Percentiles rank a stretch among this genome's conserved stretches.
phyloP scores from a whole-genome alignment of 2,329 filamentous ascomycete genomes.

The Clonostachys rosea region DNA sequence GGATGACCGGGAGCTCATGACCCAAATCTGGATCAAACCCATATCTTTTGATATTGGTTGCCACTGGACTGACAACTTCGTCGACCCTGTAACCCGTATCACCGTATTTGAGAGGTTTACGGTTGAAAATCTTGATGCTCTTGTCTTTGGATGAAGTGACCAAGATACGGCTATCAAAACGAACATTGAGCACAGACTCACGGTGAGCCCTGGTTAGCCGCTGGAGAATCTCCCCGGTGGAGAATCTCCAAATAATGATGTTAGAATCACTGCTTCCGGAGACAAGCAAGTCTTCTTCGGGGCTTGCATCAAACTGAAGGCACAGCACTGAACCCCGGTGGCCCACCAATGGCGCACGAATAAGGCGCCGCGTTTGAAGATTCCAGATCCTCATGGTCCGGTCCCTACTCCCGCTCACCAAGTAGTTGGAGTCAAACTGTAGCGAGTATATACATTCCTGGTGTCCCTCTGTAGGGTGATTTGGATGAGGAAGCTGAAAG shows the following conservation, averaged over 20 bases:
- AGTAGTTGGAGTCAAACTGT: conserved; percentile 78
- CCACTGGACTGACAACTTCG: conserved; percentile 43
- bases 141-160: conserved; percentile 98
- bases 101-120: conserved; percentile 58
- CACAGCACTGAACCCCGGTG: conserved; percentile 88
- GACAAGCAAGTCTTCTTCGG: conserved; percentile 86
- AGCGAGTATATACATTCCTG: conserved; percentile 92
- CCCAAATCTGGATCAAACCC: conserved; percentile 44
- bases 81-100: conserved; percentile 47
- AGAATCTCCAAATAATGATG: conserved; percentile 90
- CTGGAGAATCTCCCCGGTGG: conserved; percentile 78
- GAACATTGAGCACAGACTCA: conserved; percentile 90
- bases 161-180: conserved; percentile 85
- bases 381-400: conserved; percentile 87
- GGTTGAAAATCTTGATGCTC: conserved; percentile 94
- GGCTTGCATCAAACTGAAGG: conserved; percentile 87
- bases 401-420: conserved; percentile 93
- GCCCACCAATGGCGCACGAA: conserved; percentile 66
- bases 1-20: conserved; percentile 43
- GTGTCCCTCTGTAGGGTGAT: conserved; percentile 77
- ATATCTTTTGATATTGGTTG: conserved; percentile 45
- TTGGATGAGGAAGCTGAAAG: conserved; percentile 86
- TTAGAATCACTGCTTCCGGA: conserved; percentile 91
- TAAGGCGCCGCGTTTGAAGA: conserved; percentile 73
- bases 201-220: conserved; percentile 72